Percentiles rank a stretch among this genome's conserved stretches.
Conservation (phyloP, 2,329 filamentous ascomycete genomes). For the Stylonectria norvegica region DNA sequence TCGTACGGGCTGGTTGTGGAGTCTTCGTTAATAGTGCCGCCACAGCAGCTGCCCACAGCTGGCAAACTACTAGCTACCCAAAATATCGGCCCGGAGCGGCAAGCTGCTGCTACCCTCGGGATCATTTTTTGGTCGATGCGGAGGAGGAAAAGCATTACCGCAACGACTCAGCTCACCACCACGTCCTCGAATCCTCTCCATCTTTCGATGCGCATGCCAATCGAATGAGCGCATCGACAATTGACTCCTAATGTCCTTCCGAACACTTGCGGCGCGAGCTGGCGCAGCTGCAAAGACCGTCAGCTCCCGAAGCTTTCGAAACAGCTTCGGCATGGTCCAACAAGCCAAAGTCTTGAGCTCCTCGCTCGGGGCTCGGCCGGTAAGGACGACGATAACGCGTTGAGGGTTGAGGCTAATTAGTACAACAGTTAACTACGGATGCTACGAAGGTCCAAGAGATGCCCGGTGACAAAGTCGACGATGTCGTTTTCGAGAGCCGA, state of each 20-base stretch:
- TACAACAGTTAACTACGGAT: conserved; percentile 33
- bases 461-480: conserved; percentile 71
- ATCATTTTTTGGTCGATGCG: conserved; percentile 27
- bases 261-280: conserved; percentile 51
- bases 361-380: conserved; percentile 42
- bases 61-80: conserved; percentile 4
- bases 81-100: conserved; percentile 5
- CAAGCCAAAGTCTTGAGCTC: conserved; percentile 69
- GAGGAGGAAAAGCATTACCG: conserved; percentile 34
- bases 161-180: conserved; percentile 18
- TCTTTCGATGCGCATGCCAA: conserved; percentile 34
- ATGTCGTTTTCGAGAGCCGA: conserved; percentile 86
- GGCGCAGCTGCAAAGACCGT: conserved; percentile 47
- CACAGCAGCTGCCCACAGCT: conserved; percentile 18
- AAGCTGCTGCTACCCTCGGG: conserved; percentile 21
- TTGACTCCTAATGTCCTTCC: conserved; percentile 54
- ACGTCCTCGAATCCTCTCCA: conserved; percentile 12
- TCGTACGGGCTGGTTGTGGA: not conserved
- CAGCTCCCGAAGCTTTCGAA: conserved; percentile 41
- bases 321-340: conserved; percentile 66
- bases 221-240: conserved; percentile 36
- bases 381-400: too few species aligned
- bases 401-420: not conserved
- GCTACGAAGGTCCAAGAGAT: conserved; percentile 49
- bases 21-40: not conserved